Evolutionary conservation across 805 yeast genomes (phyloP).

Genomic region (Brettanomyces anomalus): DNA sequence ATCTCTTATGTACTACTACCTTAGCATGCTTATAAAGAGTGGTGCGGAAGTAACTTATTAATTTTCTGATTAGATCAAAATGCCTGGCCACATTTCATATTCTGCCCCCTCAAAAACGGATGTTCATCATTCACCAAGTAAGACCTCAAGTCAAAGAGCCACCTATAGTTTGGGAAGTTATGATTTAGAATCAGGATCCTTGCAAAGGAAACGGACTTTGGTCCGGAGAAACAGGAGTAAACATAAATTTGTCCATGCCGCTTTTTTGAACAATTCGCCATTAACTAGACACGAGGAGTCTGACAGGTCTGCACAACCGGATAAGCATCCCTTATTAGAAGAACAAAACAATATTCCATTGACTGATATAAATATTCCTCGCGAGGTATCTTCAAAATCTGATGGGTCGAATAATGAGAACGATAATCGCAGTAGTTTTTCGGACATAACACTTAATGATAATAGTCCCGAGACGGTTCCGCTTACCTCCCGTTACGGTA

Average conservation of each 20-base stretch:
- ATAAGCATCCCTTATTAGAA: too few relatives aligned
- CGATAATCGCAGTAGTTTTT: neutral
- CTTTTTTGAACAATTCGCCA: too few relatives aligned
- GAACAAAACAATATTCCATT: too few relatives aligned
- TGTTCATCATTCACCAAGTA: neutral
- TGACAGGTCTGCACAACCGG: too few relatives aligned
- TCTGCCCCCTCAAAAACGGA: neutral
- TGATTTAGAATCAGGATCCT: constrained; percentile 25
- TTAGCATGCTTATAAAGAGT: too few relatives aligned
- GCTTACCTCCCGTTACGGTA: constrained; percentile 9
- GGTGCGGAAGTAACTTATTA: too few relatives aligned
- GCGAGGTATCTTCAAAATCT: too few relatives aligned
- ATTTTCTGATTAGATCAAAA: too few relatives aligned
- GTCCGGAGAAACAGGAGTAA: constrained; percentile 76
- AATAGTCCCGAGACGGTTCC: constrained; percentile 30
- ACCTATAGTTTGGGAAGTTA: constrained; percentile 5
- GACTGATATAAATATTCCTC: too few relatives aligned
- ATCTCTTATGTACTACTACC: too few relatives aligned
- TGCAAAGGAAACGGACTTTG: constrained; percentile 55
- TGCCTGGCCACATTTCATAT: neutral
- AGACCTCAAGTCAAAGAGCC: neutral
- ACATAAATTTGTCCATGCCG: neutral
- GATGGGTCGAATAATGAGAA: neutral
- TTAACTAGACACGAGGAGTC: too few relatives aligned
- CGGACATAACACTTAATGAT: constrained; percentile 31